Evolutionary conservation across 2,329 filamentous ascomycete genomes (phyloP), one percentile per base, ranked within the genome.

Genomic region (Aspergillus sergii): DNA sequence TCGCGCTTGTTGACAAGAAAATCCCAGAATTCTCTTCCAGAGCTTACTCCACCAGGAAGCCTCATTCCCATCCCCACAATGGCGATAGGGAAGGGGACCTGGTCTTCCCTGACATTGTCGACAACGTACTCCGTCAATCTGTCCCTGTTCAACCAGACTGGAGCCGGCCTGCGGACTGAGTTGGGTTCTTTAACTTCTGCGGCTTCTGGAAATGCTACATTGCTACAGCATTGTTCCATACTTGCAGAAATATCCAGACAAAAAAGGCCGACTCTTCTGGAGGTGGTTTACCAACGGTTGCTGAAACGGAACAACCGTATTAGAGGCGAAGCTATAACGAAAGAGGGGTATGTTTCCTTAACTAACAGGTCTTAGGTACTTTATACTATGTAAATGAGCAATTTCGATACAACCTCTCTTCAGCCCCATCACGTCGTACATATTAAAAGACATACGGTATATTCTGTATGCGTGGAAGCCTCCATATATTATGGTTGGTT

Each of bases 41-140:
- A 60, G 14, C 58, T 53, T 8, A 71, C 58, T 2, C 64, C 66
- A 2, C 70, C 71, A 8, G 71, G 70, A 4, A 72, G 66, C 41
- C 70, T 53, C 62, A 71, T 64, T 5, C 65, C 70, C 69, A 72
- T 72, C 2, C 71, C 69, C 19, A 69, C 62, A 16, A 72, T 66
- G 14, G 71, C 71, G 54, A 72, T 64, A 7, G 66, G 66, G 19
- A 64, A 63, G 14, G 61, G 61, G 9, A 63, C 57, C 0, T 36
- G 57, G 14, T 28, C 45, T n/a, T 55, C 51, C 46, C 9, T 56
- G 50, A 21, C 41, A 34, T 51, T 51, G 48, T 34, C 43, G 8
- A 30, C 16, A 21, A 19, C 19, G 51, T 58, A 19, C 3, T 62
- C 30, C 21, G 16, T 39, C 36, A 19, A 12, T 7, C 12, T 16